Base-by-base conservation (phyloP, 495 filamentous ascomycete species). In the Podospora pseudopauciseta region DNA sequence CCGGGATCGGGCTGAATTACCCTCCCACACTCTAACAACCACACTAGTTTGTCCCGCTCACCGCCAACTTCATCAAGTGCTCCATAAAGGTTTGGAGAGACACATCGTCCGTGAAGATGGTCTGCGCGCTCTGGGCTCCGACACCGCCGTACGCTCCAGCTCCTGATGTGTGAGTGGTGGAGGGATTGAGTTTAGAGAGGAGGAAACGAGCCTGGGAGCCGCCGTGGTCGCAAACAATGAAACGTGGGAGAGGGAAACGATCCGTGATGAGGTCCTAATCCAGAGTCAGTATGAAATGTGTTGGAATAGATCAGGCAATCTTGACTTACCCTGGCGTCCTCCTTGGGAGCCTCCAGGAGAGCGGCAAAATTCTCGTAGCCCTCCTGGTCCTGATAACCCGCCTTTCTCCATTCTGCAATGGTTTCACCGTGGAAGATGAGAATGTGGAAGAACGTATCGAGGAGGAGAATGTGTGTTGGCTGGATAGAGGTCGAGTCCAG, bases 361-460 rank as follows among this genome's bases (percentile, higher is more conserved):
- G 86, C 79, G 67, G 90, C 92, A 79, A 99, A 94, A 79, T 97
- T 98, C 77, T 97, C 96, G 73, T 99, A 99, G 56, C 94, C 96
- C 73, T 98, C 95, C 79, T 97, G 94, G 2, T 98, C 94, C 66
- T 99, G 96, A 73, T 98, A 99, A 2, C 96, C 96, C 18, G 93
- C 93, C 80, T 99, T 98, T 72, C 93, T 90, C 96, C 96, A 99
- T 76, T 97, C 93, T 0, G 96, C 96, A 76, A 98, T 91, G 3
- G 94, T 98, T 82, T 98, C 95, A 61, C 96, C 96, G 75, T 98
- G 92, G 87, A 97, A 98, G 70, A 99, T 99, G 63, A 99, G 88
- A 68, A 99, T 98, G 77, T 98, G 96, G 89, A 99, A 99, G 84
- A 98, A 99, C 18, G 94, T 97, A 73, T 99, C 96, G 53, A 99